A percentile compares a stretch with the other conserved stretches of the same genome.
These are phyloP conservation scores for Diplodia scrobiculata DNA, from an alignment of 2,329 filamentous ascomycete genomes.

Conservation along the genomic window DNA sequence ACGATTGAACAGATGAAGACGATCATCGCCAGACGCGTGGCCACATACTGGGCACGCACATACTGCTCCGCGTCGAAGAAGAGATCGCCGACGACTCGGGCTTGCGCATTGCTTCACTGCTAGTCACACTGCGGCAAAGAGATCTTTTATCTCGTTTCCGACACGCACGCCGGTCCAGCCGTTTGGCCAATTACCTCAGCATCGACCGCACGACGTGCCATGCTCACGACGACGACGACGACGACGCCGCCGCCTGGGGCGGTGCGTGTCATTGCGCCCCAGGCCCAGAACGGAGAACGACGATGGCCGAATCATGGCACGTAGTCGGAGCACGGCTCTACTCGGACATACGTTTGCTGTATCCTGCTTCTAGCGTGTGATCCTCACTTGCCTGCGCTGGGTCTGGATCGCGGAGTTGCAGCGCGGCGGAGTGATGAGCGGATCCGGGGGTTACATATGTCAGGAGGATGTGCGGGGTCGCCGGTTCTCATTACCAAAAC, in stretches of 20 bases:
- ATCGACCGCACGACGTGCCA: conserved; percentile 45
- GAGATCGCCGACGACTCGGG: conserved; percentile 35
- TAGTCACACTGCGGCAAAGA: conserved; percentile 44
- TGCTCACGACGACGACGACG: conserved; percentile 40
- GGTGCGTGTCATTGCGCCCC: conserved; percentile 45
- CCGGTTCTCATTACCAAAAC: background rate
- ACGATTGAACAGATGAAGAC: conserved; percentile 34
- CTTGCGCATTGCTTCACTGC: conserved; percentile 44
- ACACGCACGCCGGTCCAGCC: conserved; percentile 6
- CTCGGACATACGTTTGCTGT: conserved; percentile 15
- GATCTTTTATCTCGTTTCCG: conserved; percentile 39
- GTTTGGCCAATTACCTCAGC: background rate
- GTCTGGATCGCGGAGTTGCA: background rate
- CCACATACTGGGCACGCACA: conserved; percentile 44
- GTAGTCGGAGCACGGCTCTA: conserved; percentile 11
- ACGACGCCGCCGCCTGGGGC: conserved; percentile 38
- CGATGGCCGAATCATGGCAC: no score
- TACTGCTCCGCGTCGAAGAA: conserved; percentile 27
- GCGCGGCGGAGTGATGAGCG: background rate
- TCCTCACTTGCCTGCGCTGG: background rate
- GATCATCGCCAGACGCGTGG: conserved; percentile 42
- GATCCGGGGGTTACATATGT: background rate
- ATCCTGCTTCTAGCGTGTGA: conserved; percentile 7
- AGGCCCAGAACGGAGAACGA: no score
- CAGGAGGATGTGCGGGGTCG: conserved; percentile 5